phyloP scores from a whole-genome alignment of 2,329 filamentous ascomycete species.

The Chaetomiaceae sp. region DNA sequence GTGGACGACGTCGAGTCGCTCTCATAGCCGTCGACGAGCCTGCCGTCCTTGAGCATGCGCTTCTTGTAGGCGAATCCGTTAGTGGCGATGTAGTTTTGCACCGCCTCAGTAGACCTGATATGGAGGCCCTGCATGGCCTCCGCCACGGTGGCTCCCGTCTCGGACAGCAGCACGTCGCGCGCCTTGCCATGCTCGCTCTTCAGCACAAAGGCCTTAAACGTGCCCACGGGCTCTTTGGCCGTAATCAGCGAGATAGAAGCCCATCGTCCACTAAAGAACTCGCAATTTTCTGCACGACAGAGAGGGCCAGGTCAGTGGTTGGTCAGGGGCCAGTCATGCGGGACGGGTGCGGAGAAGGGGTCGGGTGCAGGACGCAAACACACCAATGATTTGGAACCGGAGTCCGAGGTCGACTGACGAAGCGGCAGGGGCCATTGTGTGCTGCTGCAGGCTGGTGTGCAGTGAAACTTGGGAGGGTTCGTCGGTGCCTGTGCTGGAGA shows the following conservation, averaged over 20 bases:
- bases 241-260: constrained; percentile 24
- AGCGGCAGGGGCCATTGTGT: constrained; percentile 16
- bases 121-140: constrained; percentile 37
- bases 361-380: constrained; percentile 9
- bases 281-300: constrained; percentile 26
- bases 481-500: constrained; percentile 5
- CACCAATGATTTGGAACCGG: constrained; percentile 24
- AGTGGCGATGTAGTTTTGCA: constrained; percentile 30
- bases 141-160: constrained; percentile 27
- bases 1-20: constrained; percentile 20
- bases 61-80: constrained; percentile 32
- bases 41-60: background rate
- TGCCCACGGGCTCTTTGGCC: constrained; percentile 26
- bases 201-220: constrained; percentile 27
- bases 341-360: too few relatives aligned
- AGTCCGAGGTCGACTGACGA: constrained; percentile 12
- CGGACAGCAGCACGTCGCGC: constrained; percentile 32
- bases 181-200: constrained; percentile 21
- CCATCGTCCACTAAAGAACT: constrained; percentile 25
- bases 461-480: constrained; percentile 5
- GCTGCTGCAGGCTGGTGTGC: background rate
- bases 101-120: constrained; percentile 36
- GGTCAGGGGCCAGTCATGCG: too few relatives aligned
- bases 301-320: constrained; percentile 6
- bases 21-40: constrained; percentile 12